Evolutionary conservation across 2,329 filamentous ascomycete genomes (phyloP).

Genomic region (Fusarium chuoi): DNA sequence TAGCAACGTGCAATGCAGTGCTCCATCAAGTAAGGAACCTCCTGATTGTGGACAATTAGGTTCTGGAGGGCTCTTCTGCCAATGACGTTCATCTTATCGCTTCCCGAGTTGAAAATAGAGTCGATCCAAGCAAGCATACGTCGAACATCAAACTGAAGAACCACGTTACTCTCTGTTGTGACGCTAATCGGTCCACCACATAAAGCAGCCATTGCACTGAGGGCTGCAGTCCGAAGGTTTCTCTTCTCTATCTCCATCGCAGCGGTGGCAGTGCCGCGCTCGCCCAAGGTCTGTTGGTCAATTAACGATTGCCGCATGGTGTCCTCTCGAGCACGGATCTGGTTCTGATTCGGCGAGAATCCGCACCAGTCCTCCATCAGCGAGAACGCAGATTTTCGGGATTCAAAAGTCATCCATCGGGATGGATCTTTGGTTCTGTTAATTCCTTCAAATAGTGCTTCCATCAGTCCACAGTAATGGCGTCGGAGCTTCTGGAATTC

Average conservation of each 20-base stretch:
- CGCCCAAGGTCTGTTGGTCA: slow-evolving; percentile 79
- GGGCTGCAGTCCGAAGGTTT: slow-evolving; percentile 86
- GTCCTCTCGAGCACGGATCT: slow-evolving; percentile 84
- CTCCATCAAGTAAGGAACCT: slow-evolving; percentile 85
- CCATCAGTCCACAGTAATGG: slow-evolving; percentile 93
- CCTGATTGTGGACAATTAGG: slow-evolving; percentile 88
- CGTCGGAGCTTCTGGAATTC: slow-evolving; percentile 91
- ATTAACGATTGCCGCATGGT: slow-evolving; percentile 87
- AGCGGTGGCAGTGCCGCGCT: slow-evolving; percentile 82
- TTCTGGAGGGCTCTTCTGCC: slow-evolving; percentile 90
- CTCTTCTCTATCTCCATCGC: slow-evolving; percentile 98
- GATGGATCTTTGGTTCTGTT: slow-evolving; percentile 86
- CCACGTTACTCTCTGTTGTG: slow-evolving; percentile 86
- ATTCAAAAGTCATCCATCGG: slow-evolving; percentile 97
- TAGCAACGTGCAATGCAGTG: slow-evolving; percentile 95
- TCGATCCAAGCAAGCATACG: slow-evolving; percentile 97
- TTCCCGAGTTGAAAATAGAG: slow-evolving; percentile 90
- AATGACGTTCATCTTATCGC: slow-evolving; percentile 91
- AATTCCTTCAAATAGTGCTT: slow-evolving; percentile 91
- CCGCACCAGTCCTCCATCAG: slow-evolving; percentile 99
- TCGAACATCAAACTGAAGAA: slow-evolving; percentile 89
- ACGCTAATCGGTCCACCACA: slow-evolving; percentile 88
- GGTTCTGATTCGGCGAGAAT: slow-evolving; percentile 88
- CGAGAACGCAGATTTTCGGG: slow-evolving; percentile 92
- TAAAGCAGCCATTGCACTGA: slow-evolving; percentile 94